Evolutionary conservation across 1,284 basidiomycete genomes (phyloP), one percentile per base, ranked within the genome.

Genomic region (Ceratobasidium theobromae): DNA sequence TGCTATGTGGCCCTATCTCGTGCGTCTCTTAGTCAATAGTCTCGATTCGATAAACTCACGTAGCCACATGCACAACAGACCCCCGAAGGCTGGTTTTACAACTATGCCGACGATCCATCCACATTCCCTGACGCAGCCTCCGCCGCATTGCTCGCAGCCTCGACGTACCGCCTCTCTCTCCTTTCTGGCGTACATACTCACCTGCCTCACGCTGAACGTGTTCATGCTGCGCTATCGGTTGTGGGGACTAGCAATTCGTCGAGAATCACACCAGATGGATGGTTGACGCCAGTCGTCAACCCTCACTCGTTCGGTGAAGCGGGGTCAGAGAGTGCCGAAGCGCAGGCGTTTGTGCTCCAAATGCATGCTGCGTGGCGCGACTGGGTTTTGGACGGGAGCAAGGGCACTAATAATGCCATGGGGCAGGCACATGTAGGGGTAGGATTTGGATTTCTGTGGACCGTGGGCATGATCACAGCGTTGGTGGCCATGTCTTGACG

Each of bases 331-430:
- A 70, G 69, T 53, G 68, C 70, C 16, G 70, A 71, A 38, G 69
- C 67, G 3, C 66, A 71, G 65, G 65, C 58, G 14, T 71, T 70
- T 52, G 70, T 70, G 21, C 38, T 70, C 57, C 67, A 69, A 46
- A 51, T 71, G 67, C 58, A 71, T 40, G 68, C 69, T 12, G 69
- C 70, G 25, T 69, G 65, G 54, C 55, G 51, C 40, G 69, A 69
- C 11, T 71, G 69, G 69, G 54, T 48, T 0, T 8, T 33, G 8
- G 60, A 64, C 28, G 60, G 60, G 9, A 52, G 60, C 27, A 41
- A 64, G 9, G 60, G 60, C n/a, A 49, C 60, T n/a, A 64, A 64
- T 53, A 38, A 16, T 23, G 60, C 32, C n/a, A 38, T 8, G 35
- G 33, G 48, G 12, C 45, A 35, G 30, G 32, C 9, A 2, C 46